Conservation (phyloP, 2,329 filamentous ascomycete genomes). For the Penicillium sp. region DNA sequence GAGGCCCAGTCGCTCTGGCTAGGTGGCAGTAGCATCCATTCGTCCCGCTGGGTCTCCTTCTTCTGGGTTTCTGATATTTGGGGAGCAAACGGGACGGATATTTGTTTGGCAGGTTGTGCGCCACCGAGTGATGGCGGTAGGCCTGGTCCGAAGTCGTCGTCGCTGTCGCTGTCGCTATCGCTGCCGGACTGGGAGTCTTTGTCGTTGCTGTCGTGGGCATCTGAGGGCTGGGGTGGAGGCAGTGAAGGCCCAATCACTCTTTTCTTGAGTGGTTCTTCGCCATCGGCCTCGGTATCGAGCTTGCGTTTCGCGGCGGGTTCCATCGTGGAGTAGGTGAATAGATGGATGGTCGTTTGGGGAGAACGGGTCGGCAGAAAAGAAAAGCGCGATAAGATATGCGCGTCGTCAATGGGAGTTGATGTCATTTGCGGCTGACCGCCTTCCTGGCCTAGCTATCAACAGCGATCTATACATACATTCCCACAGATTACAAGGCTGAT, state of each 20-base stretch:
- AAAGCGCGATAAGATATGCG: conserved; percentile 2
- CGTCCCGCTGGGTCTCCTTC: conserved; percentile 68
- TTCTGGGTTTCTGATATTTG: conserved; percentile 21
- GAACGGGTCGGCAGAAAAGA: conserved; percentile 6
- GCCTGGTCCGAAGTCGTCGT: conserved; percentile 52
- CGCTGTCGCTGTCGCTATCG: conserved; percentile 40
- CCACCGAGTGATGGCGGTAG: conserved; percentile 40
- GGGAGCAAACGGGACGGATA: not conserved
- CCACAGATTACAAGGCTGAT: not conserved
- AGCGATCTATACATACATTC: not conserved
- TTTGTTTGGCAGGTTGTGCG: not conserved
- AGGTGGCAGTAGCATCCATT: conserved; percentile 81
- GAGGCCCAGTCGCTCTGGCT: conserved; percentile 59
- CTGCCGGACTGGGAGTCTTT: conserved; percentile 30
- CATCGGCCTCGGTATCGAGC: conserved; percentile 15
- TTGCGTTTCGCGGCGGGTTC: conserved; percentile 31
- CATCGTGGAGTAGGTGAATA: conserved; percentile 8
- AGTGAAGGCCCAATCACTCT: conserved; percentile 62
- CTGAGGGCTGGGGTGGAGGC: conserved; percentile 52
- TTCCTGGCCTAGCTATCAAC: not conserved
- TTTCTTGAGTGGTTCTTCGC: conserved; percentile 35
- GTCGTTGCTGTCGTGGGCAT: conserved; percentile 4
- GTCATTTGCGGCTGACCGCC: conserved; percentile 11
- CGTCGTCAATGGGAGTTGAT: not conserved
- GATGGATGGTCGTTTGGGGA: not conserved